phyloP scores from a whole-genome alignment of 208 protist genomes.

The Leishmania tropica region DNA sequence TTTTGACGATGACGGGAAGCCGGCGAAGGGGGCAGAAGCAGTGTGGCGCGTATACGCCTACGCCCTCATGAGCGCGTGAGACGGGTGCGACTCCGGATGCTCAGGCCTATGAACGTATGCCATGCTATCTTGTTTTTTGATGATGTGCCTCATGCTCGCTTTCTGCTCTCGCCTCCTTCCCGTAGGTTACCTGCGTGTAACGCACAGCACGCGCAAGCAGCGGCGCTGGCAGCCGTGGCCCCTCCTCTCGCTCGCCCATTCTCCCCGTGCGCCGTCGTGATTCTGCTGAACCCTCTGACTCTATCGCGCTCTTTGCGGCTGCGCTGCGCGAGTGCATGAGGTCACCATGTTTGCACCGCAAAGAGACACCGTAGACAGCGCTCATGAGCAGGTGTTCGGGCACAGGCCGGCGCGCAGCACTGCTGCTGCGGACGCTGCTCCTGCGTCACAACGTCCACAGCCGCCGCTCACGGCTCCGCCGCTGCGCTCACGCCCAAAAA shows the following conservation, averaged over 20 bases:
- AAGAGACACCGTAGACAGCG: neutral
- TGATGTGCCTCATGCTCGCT: neutral
- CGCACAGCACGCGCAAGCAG: neutral
- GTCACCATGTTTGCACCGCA: neutral
- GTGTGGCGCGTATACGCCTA: neutral
- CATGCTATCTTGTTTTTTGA: neutral
- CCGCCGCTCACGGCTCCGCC: neutral
- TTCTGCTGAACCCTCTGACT: neutral
- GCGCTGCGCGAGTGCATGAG: neutral
- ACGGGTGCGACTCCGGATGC: neutral
- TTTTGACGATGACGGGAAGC: neutral
- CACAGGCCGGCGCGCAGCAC: constrained; percentile 1
- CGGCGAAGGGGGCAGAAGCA: neutral
- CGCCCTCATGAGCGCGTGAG: neutral
- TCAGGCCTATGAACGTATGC: neutral
- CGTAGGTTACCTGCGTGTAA: neutral
- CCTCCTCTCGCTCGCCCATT: neutral
- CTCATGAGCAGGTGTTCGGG: constrained; percentile 20
- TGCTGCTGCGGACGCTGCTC: neutral
- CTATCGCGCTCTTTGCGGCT: neutral
- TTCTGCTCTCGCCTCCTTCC: neutral
- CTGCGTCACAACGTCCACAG: neutral
- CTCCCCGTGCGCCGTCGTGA: neutral
- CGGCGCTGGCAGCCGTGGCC: neutral
- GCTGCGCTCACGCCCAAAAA: constrained; percentile 1